phyloP scores from a whole-genome alignment of 2,329 filamentous ascomycete genomes.

The Colletotrichum phormii region DNA sequence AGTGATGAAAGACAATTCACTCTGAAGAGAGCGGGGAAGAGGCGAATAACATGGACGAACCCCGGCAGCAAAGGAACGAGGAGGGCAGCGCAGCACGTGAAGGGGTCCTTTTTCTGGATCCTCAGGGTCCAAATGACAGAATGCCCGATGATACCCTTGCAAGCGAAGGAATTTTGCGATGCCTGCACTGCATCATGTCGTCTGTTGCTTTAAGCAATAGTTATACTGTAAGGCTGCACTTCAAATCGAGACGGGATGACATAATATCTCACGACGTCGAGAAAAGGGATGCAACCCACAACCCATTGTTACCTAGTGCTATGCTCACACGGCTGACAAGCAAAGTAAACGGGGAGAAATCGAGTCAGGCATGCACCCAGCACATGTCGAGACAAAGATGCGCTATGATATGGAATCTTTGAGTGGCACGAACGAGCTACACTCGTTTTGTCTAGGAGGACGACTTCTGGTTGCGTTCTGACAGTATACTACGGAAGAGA shows the following conservation, averaged over 20 bases:
- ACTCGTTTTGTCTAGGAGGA: background rate
- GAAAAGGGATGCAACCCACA: background rate
- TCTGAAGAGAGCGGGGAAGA: conserved; percentile 39
- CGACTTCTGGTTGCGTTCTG: conserved; percentile 6
- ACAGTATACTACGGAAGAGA: background rate
- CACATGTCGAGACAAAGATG: conserved; percentile 25
- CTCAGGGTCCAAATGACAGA: conserved; percentile 36
- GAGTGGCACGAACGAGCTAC: background rate
- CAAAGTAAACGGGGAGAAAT: background rate
- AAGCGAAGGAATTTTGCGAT: background rate
- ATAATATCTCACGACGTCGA: conserved; percentile 4
- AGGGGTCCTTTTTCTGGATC: conserved; percentile 10
- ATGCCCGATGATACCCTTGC: conserved; percentile 26
- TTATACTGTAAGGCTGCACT: background rate
- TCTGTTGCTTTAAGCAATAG: background rate
- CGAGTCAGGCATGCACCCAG: conserved; percentile 23
- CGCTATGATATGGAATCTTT: background rate
- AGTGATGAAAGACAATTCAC: conserved; percentile 63
- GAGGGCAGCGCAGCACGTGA: background rate
- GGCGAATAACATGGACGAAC: conserved; percentile 11
- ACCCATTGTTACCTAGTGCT: background rate
- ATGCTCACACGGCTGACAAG: background rate
- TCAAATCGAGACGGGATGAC: conserved; percentile 24
- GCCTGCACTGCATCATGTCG: conserved; percentile 4
- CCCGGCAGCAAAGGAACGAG: background rate